phyloP scores from a whole-genome alignment of 371 early-diverging fungal genomes.

The Apophysomyces elegans region DNA sequence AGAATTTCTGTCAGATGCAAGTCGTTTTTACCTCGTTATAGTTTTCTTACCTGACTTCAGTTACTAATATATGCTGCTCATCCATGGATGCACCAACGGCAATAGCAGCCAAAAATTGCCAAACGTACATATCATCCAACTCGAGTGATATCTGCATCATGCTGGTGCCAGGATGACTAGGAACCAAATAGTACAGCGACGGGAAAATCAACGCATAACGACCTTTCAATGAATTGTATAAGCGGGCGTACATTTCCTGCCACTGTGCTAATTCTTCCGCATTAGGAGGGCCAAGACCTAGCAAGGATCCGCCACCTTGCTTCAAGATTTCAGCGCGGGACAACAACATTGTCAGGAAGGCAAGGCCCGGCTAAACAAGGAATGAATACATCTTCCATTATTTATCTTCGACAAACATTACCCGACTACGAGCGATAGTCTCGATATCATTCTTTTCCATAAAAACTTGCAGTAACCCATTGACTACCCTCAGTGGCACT shows the following conservation, averaged over 20 bases:
- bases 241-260: constrained; percentile 75
- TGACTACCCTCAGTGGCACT: constrained; percentile 79
- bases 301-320: constrained; percentile 71
- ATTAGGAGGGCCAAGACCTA: constrained; percentile 59
- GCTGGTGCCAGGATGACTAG: constrained; percentile 52
- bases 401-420: constrained; percentile 16
- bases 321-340: constrained; percentile 89
- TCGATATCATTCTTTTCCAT: constrained; percentile 88
- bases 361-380: constrained; percentile 72
- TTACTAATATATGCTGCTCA: constrained; percentile 90
- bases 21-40: background rate
- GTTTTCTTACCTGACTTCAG: constrained; percentile 73
- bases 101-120: constrained; percentile 97
- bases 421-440: constrained; percentile 81
- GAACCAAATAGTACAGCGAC: constrained; percentile 53
- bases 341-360: constrained; percentile 87
- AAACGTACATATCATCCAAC: constrained; percentile 91
- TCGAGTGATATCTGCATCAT: constrained; percentile 41
- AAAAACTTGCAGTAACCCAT: constrained; percentile 75
- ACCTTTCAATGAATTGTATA: constrained; percentile 78
- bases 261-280: constrained; percentile 70
- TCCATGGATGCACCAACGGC: constrained; percentile 92
- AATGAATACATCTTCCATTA: background rate
- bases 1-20: background rate
- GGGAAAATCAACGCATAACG: constrained; percentile 82